Conservation (phyloP, 1,284 basidiomycete genomes). For the Pseudozyma flocculosa region DNA sequence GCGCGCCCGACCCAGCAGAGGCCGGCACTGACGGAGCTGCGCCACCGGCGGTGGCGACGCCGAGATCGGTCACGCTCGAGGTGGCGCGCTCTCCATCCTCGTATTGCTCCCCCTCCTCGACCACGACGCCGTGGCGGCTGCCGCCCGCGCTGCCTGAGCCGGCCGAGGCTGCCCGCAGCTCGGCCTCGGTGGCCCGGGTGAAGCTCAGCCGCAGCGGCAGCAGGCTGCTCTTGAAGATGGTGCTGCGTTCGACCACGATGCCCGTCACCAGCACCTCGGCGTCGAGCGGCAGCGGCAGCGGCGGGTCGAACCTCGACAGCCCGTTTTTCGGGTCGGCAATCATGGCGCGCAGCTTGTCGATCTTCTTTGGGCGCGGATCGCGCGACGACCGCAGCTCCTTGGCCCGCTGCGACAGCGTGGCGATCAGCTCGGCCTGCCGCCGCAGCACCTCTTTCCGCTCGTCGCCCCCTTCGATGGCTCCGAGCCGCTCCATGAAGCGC, state of each 20-base stretch:
- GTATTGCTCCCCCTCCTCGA: neutral
- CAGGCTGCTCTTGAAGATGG: conserved; percentile 96
- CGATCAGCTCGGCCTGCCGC: conserved; percentile 73
- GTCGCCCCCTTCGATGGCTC: conserved; percentile 5
- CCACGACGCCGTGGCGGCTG: too few species aligned
- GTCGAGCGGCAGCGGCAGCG: conserved; percentile 73
- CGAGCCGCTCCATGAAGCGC: conserved; percentile 73
- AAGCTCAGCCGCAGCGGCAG: conserved; percentile 89
- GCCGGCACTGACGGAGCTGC: too few species aligned
- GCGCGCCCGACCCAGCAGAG: too few species aligned
- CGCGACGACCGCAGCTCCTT: conserved; percentile 85
- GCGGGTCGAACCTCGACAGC: conserved; percentile 49
- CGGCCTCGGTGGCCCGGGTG: conserved; percentile 25
- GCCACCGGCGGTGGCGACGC: too few species aligned
- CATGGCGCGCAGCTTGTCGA: conserved; percentile 83
- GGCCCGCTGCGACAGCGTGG: conserved; percentile 75
- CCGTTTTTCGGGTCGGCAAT: conserved; percentile 82
- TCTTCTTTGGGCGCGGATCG: conserved; percentile 92
- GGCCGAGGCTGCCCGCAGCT: too few species aligned
- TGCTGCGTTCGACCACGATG: conserved; percentile 84
- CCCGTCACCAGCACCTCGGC: conserved; percentile 78
- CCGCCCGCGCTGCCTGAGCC: too few species aligned
- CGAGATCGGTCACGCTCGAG: too few species aligned
- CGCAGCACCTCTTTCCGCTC: conserved; percentile 59
- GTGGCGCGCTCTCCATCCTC: neutral